These are phyloP conservation scores for Vitis hybrid DNA, from an alignment of 177 flowering plant species.

Conservation along the genomic window DNA sequence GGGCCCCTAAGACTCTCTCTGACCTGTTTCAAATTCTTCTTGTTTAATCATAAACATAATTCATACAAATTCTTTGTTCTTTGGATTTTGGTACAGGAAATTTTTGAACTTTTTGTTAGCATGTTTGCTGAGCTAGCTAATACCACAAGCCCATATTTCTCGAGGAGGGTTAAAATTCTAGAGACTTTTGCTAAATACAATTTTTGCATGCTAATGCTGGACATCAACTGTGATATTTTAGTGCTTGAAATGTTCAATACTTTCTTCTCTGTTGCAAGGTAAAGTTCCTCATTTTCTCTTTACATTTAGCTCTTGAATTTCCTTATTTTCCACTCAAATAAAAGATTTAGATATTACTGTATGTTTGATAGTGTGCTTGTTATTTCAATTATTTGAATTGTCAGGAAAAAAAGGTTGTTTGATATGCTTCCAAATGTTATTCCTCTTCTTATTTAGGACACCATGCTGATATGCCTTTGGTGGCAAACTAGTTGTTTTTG, in stretches of 20 bases:
- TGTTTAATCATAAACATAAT: no score
- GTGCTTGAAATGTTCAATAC: slow-evolving; percentile 73
- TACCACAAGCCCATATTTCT: slow-evolving; percentile 63
- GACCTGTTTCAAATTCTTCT: no score
- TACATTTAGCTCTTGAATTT: not conserved
- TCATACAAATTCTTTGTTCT: not conserved
- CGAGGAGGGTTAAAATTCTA: slow-evolving; percentile 70
- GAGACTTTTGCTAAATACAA: slow-evolving; percentile 74
- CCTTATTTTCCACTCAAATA: slow-evolving; percentile 6
- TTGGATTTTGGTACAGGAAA: slow-evolving; percentile 48
- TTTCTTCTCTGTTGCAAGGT: slow-evolving; percentile 84
- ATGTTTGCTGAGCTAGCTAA: slow-evolving; percentile 68
- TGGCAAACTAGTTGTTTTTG: no score
- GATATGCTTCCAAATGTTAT: no score
- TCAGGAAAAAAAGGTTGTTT: no score
- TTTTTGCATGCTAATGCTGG: slow-evolving; percentile 81
- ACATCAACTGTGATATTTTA: slow-evolving; percentile 69
- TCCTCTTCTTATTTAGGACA: no score
- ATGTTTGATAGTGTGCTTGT: not conserved
- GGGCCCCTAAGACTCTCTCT: no score
- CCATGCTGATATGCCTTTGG: not conserved
- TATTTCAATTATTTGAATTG: not conserved
- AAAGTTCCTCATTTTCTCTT: slow-evolving; percentile 10
- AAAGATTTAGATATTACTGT: not conserved
- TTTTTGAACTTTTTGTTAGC: slow-evolving; percentile 63